Evolutionary conservation across 306 rosid species (phyloP).

Genomic region (Castanea sativa): DNA sequence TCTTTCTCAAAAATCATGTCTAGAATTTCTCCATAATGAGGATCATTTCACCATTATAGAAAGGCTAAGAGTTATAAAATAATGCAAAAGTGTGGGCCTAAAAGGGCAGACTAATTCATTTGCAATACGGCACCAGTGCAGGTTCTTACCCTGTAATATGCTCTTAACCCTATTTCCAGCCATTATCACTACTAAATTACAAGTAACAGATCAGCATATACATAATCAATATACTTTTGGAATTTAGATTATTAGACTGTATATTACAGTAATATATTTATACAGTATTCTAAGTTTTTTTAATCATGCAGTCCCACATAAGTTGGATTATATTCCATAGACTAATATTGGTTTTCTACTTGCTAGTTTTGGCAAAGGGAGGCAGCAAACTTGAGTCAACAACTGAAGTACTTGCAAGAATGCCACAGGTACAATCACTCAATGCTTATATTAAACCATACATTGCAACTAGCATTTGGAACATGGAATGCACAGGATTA

Average conservation of each 20-base stretch:
- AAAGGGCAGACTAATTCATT: background rate
- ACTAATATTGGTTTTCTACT: constrained; percentile 12
- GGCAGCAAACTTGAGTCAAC: constrained; percentile 32
- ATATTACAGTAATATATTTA: background rate
- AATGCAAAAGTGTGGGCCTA: background rate
- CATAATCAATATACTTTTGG: background rate
- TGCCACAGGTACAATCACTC: constrained; percentile 30
- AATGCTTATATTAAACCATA: background rate
- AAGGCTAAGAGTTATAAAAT: background rate
- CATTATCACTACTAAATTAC: background rate
- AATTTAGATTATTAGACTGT: background rate
- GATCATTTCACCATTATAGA: background rate
- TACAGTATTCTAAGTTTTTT: background rate
- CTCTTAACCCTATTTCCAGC: background rate
- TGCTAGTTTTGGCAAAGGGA: constrained; percentile 37
- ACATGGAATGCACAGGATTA: background rate
- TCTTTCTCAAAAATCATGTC: background rate
- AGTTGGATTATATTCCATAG: background rate
- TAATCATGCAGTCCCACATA: background rate
- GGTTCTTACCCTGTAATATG: background rate
- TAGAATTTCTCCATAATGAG: too few relatives aligned
- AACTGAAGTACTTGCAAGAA: constrained; percentile 33
- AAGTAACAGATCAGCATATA: background rate
- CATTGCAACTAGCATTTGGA: background rate
- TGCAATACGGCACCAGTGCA: background rate